Evolutionary conservation across 768 basidiomycete genomes (phyloP), one percentile per base, ranked within the genome.

Genomic region (Trametes maxima): DNA sequence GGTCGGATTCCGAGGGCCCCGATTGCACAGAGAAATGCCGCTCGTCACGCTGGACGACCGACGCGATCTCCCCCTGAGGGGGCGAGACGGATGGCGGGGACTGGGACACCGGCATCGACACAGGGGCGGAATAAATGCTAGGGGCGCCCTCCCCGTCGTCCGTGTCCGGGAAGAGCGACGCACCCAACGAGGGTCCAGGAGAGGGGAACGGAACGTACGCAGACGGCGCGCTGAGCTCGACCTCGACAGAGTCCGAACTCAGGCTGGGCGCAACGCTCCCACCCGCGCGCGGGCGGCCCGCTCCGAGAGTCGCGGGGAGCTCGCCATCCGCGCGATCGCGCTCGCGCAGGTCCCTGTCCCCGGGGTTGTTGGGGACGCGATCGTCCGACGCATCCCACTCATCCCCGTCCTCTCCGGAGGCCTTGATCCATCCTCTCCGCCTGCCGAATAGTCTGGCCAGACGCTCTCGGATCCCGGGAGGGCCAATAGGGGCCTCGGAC

Each of bases 371-470:
- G 17, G 54, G 40, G 37, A 49, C 46, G 14, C 47, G 49, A 24
- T 62, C 56, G 62, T 73, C 74, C 45, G 68, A 60, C 2, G 67
- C 68, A 65, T 73, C 74, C 64, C 80, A 85, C 60, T 80, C 81
- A 57, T 82, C 82, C 3, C 47, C 66, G 45, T 69, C 69, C 39
- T 69, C 69, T 39, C 74, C 80, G 39, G 77, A 75, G 42, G 84
- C 78, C 62, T 78, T 78, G 22, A 84, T 73, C 85, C 85, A 86
- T 28, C 84, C 82, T 47, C 68, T 59, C 13, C 67, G 67, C 43
- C 69, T 70, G 64, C 76, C 71, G 39, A 73, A 71, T 17, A 72
- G 46, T 1, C 53, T 65, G 17, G 66, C 66, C 39, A 74, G 35
- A 69, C 59, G 67, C 67, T 73, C 57, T 63, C 69, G 43, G 66